Evolutionary conservation across 2,329 filamentous ascomycete species (phyloP), one percentile per base, ranked within the genome.

Genomic region (Magnaporthiopsis poae): DNA sequence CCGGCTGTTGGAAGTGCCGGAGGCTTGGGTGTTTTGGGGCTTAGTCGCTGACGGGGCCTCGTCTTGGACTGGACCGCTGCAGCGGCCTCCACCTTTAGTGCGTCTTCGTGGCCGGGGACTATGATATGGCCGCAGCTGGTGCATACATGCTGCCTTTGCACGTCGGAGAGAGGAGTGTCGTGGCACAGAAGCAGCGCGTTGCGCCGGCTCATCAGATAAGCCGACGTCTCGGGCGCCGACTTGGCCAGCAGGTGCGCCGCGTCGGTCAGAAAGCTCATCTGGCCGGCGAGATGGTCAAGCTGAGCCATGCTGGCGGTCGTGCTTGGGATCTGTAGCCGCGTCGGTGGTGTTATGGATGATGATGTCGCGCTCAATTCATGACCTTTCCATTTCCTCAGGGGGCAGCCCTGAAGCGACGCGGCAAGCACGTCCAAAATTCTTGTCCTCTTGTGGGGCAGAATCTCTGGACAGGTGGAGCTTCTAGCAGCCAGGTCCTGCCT

Each of bases 51-150:
- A 21, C 31, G 62, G 27, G 25, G 11, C 27, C 65, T 64, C 70
- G 66, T 65, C 71, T 39, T 31, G 68, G 65, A 68, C 76, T 80
- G 68, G 84, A 82, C 65, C 82, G n/a, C 86, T 80, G 83, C 70
- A 9, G 71, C 71, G 0, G 73, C 68, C 31, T 80, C 74, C 1
- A 84, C 72, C 18, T 75, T 77, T 11, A 84, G 63, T 11, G 69
- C 70, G 61, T 77, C 78, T 2, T 76, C 77, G 11, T 80, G 79
- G 0, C 86, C 85, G 1, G 80, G 77, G 4, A 87, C 77, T 76
- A 87, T 80, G 59, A 89, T 85, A 68, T 83, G 80, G 21, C 88
- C 87, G 71, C 88, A 90, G 65, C 81, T 80, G 63, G 77, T 80
- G 74, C 88, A 90, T 31, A 81, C 77, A 67, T 82, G 82, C 69